Evolutionary conservation across 208 protist genomes (phyloP).

Genomic region (Leishmania major): DNA sequence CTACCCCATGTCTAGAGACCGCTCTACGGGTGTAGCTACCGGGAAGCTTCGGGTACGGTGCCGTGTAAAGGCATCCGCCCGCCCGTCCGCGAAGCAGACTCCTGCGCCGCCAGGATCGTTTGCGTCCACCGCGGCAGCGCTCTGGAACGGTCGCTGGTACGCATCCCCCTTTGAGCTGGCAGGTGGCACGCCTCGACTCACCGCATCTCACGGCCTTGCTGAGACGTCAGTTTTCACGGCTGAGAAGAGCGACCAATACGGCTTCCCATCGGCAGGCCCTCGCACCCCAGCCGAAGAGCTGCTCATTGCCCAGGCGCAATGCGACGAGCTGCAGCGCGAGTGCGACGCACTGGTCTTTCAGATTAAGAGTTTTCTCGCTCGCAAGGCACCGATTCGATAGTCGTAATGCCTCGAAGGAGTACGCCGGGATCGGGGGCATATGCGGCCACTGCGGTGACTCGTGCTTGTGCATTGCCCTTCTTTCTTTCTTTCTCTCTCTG

Average conservation of each 20-base stretch:
- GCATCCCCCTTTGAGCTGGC: constrained; percentile 13
- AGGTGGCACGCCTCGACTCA: not conserved
- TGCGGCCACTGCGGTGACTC: not conserved
- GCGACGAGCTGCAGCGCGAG: constrained; percentile 52
- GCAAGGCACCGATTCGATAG: constrained; percentile 1
- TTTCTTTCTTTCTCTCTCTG: not conserved
- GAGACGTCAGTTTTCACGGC: not conserved
- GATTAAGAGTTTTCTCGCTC: constrained; percentile 24
- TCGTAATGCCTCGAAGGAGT: not conserved
- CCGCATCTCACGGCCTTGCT: not conserved
- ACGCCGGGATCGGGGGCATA: no score
- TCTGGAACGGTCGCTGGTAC: constrained; percentile 34
- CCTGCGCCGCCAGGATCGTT: not conserved
- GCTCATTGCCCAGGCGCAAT: constrained; percentile 36
- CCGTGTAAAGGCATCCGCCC: constrained; percentile 8
- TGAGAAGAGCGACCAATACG: not conserved
- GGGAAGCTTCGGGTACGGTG: constrained; percentile 18
- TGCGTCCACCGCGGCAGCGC: constrained; percentile 1
- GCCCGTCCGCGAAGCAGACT: constrained; percentile 15
- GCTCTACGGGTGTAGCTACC: not conserved
- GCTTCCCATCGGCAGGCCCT: not conserved
- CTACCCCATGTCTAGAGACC: not conserved
- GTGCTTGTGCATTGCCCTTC: not conserved
- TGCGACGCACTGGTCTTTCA: constrained; percentile 60
- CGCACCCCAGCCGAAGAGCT: constrained; percentile 28